Conservation (phyloP, 2,329 filamentous ascomycete genomes). For the Penicillium occitanis region DNA sequence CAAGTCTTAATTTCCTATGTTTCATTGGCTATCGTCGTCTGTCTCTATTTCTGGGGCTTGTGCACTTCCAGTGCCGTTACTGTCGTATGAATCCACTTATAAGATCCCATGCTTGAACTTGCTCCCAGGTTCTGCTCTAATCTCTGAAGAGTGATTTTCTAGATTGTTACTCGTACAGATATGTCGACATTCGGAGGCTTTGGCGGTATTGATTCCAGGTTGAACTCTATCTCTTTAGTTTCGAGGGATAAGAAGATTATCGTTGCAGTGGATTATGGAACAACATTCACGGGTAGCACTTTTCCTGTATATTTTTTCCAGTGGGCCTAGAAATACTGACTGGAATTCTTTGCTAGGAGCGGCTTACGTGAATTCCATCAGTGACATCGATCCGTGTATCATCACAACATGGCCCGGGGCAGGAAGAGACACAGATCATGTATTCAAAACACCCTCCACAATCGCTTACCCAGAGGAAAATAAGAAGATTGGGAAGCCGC, state of each 20-base stretch:
- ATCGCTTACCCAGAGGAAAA: constrained; percentile 27
- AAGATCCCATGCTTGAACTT: background rate
- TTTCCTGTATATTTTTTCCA: background rate
- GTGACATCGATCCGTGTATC: constrained; percentile 16
- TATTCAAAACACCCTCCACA: constrained; percentile 29
- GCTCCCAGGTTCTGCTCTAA: background rate
- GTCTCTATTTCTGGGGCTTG: background rate
- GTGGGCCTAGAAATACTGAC: background rate
- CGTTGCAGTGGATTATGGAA: constrained; percentile 27
- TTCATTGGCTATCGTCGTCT: background rate
- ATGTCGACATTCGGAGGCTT: background rate
- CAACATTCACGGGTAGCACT: constrained; percentile 25
- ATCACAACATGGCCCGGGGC: constrained; percentile 26
- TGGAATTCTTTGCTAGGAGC: constrained; percentile 16
- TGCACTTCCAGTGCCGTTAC: background rate
- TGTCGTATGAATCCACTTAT: background rate
- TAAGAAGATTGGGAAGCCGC: background rate
- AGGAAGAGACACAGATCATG: constrained; percentile 18
- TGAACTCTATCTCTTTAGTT: background rate
- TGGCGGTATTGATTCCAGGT: background rate
- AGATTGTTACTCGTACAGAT: background rate
- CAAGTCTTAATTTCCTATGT: background rate
- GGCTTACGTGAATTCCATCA: constrained; percentile 24
- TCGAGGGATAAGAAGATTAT: constrained; percentile 13
- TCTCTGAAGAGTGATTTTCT: background rate